Evolutionary conservation across 495 filamentous ascomycete species (phyloP), one percentile per base, ranked within the genome.

Genomic region (Aspergillus cavernicola): DNA sequence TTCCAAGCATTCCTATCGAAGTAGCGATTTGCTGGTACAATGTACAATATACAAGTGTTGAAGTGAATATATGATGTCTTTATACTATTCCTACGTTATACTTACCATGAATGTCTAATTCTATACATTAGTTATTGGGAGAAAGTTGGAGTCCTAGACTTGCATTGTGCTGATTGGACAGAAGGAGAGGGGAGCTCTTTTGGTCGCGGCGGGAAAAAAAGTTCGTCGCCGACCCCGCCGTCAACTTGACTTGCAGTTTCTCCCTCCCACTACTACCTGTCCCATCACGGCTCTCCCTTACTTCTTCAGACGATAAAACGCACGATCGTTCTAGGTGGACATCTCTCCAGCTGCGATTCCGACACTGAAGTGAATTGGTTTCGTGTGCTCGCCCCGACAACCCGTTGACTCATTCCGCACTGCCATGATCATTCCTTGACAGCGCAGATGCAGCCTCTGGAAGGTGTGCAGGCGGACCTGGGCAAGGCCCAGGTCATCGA

Each of bases 401-500:
- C 48, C 60, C 51, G 61, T 63, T 66, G 55, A 64, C 48, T 65
- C 55, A 63, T 49, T 63, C 67, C 63, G 59, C 54, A 68, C 56
- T 69, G 70, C 68, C 70, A 75, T 75, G 72, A 55, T 61, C 63
- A 61, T 56, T 57, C 54, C 47, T 65, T 75, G 70, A 75, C 63
- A 33, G 60, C 69, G 51, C 66, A 63, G 49, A 79, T 74, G 68
- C 73, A 80, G 72, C 71, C 72, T 64, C 64, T 70, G 57, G 72
- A 76, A 65, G 71, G 70, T 61, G 70, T 65, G 48, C 71, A 73
- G 63, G 73, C 71, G 50, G 75, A 78, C 67, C 70, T 80, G 63
- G 78, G 82, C 66, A 97, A 97, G 77, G 83, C 87, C 75, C 90
- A 96, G 78, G 85, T 97, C 63, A 83, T 90, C 37, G 89, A 96